These are phyloP conservation scores for Boletus tomentosulus DNA, from an alignment of 768 basidiomycete species.

Conservation along the genomic window DNA sequence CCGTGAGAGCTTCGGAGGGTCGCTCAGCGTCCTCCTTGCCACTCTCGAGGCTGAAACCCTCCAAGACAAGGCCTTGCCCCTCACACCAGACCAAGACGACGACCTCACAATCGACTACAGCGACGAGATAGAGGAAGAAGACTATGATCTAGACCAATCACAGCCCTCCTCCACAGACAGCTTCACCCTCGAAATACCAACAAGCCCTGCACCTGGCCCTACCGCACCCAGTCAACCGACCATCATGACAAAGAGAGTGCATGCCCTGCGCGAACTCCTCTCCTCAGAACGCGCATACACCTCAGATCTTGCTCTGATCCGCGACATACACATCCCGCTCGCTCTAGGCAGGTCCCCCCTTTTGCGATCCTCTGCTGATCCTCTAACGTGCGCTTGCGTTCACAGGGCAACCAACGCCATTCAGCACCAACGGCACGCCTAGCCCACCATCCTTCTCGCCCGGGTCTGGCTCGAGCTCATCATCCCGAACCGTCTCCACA, in stretches of 20 bases:
- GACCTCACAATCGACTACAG: slow-evolving; percentile 17
- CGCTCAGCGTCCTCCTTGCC: slow-evolving; percentile 29
- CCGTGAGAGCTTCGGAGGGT: slow-evolving; percentile 30
- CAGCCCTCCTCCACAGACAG: slow-evolving; percentile 24
- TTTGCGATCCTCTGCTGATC: slow-evolving; percentile 2
- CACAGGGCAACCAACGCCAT: slow-evolving; percentile 40
- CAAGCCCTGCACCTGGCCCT: slow-evolving; percentile 4
- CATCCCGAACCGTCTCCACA: slow-evolving; percentile 38
- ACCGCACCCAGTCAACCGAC: slow-evolving; percentile 31
- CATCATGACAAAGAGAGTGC: slow-evolving; percentile 61
- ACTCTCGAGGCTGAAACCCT: slow-evolving; percentile 28
- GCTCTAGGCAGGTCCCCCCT: slow-evolving; percentile 56
- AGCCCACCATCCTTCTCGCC: slow-evolving; percentile 27
- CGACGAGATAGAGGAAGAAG: slow-evolving; percentile 26
- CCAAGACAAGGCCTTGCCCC: slow-evolving; percentile 30
- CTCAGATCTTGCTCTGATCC: slow-evolving; percentile 74
- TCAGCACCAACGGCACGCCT: slow-evolving; percentile 26
- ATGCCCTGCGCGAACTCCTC: slow-evolving; percentile 74
- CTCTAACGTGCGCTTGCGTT: slow-evolving; percentile 7
- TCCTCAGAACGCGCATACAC: slow-evolving; percentile 80
- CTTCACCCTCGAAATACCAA: slow-evolving; percentile 18
- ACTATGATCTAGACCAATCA: slow-evolving; percentile 25
- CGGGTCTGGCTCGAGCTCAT: slow-evolving; percentile 35
- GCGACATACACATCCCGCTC: slow-evolving; percentile 73
- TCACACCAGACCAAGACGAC: slow-evolving; percentile 27